phyloP scores from a whole-genome alignment of 2,329 filamentous ascomycete species.

The Iodosphaeria phyllophila region DNA sequence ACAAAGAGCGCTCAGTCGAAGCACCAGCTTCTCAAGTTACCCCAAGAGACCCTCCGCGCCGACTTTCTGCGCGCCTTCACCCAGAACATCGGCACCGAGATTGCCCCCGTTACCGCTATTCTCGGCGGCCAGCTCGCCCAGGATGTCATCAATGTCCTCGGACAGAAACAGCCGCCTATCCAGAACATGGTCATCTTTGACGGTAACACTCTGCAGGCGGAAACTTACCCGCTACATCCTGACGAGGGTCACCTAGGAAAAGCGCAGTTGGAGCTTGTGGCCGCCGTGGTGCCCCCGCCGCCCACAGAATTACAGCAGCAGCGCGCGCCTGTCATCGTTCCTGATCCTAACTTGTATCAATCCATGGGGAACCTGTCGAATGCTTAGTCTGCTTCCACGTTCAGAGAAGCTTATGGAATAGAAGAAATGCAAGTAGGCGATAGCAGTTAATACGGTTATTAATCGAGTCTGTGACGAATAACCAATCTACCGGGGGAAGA shows the following conservation, averaged over 20 bases:
- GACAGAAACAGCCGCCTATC: slow-evolving; percentile 78
- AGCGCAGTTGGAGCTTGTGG: slow-evolving; percentile 19
- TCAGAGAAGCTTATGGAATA: no score
- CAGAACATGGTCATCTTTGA: slow-evolving; percentile 93
- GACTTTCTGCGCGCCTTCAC: slow-evolving; percentile 70
- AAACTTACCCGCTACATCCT: slow-evolving; percentile 68
- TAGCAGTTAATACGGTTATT: no score
- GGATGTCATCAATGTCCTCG: slow-evolving; percentile 92
- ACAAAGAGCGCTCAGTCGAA: slow-evolving; percentile 61
- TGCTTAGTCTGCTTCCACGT: no score
- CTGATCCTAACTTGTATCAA: slow-evolving; percentile 2
- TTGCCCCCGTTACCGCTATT: slow-evolving; percentile 75
- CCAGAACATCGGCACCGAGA: slow-evolving; percentile 67
- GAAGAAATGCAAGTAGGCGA: no score
- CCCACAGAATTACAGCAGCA: no score
- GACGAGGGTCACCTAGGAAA: slow-evolving; percentile 35
- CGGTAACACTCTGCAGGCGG: slow-evolving; percentile 59
- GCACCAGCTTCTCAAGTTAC: slow-evolving; percentile 55
- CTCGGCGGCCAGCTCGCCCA: slow-evolving; percentile 82
- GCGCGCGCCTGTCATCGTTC: no score
- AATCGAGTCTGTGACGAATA: no score
- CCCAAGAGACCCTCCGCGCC: slow-evolving; percentile 44
- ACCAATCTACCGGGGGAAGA: no score
- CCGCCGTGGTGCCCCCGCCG: slow-evolving; percentile 5
- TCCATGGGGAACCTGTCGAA: no score